Percentiles rank a stretch among this genome's conserved stretches.
These are phyloP conservation scores for Xylaria nigripes DNA, from an alignment of 495 filamentous ascomycete species.

Conservation along the genomic window DNA sequence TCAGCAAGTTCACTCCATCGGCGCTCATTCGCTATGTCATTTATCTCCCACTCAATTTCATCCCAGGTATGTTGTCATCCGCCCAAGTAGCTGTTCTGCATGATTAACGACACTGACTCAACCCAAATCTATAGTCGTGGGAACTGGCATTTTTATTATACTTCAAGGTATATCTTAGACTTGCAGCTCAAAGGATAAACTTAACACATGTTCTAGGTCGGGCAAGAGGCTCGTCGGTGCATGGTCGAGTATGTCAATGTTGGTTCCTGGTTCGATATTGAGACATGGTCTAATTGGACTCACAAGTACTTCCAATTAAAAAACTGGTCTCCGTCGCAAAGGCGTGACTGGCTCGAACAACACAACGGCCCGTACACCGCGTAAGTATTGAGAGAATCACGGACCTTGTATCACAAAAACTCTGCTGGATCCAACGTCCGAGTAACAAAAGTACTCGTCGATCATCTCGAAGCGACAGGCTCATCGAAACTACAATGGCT, in stretches of 20 bases:
- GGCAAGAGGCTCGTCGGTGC: constrained; percentile 32
- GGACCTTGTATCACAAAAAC: constrained; percentile 10
- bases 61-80: constrained; percentile 47
- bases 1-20: constrained; percentile 55
- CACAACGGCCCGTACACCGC: constrained; percentile 62
- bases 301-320: constrained; percentile 80
- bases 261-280: not conserved
- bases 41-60: constrained; percentile 84
- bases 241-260: constrained; percentile 22
- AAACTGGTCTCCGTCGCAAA: constrained; percentile 56
- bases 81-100: not conserved
- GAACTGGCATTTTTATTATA: constrained; percentile 69
- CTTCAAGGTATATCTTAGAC: constrained; percentile 54
- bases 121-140: constrained; percentile 50
- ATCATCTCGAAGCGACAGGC: not conserved
- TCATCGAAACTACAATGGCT: not conserved
- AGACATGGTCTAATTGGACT: constrained; percentile 11
- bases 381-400: constrained; percentile 44
- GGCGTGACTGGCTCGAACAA: constrained; percentile 55
- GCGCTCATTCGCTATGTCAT: constrained; percentile 63
- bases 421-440: not conserved
- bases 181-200: not conserved
- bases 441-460: not conserved
- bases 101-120: not conserved
- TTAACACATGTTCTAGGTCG: constrained; percentile 25